phyloP scores from a whole-genome alignment of 192 early-diverging fungal species.

The Coemansia sp. region DNA sequence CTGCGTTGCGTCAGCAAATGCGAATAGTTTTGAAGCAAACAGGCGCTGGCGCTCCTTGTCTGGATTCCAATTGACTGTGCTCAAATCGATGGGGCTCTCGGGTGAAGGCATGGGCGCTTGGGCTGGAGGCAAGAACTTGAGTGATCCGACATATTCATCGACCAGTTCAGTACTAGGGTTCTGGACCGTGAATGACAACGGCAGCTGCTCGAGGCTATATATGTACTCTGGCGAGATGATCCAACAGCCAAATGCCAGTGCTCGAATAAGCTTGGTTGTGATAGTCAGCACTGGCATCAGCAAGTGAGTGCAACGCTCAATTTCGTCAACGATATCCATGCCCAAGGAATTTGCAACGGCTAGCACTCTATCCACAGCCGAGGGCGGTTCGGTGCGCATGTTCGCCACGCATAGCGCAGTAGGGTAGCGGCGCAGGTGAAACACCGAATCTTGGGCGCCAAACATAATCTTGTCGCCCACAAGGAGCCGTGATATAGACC shows the following conservation, averaged over 20 bases:
- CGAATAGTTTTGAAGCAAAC: constrained; percentile 17
- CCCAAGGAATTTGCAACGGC: constrained; percentile 9
- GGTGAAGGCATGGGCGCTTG: constrained; percentile 5
- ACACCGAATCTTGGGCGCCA: constrained; percentile 38
- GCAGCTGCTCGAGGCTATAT: constrained; percentile 1
- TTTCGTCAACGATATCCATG: constrained; percentile 11
- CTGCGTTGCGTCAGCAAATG: constrained; percentile 26
- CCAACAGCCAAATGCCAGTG: constrained; percentile 18
- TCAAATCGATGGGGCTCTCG: constrained; percentile 27
- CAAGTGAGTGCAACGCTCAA: constrained; percentile 26
- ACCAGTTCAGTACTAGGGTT: constrained; percentile 7
- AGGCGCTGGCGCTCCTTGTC: constrained; percentile 18
- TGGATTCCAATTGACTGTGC: constrained; percentile 14
- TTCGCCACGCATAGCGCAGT: constrained; percentile 25
- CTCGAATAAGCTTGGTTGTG: constrained; percentile 29
- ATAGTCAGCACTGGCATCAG: constrained; percentile 27
- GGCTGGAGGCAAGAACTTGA: constrained; percentile 17
- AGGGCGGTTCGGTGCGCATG: constrained; percentile 9
- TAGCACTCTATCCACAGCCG: not conserved
- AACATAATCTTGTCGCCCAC: constrained; percentile 34
- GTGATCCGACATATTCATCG: constrained; percentile 9
- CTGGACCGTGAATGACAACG: not conserved
- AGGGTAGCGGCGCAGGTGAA: constrained; percentile 10
- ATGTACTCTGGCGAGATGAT: constrained; percentile 22
- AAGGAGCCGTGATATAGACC: not conserved